Percentiles rank a stretch among this genome's conserved stretches.
These are phyloP conservation scores for Aspergillus vadensis DNA, from an alignment of 2,329 filamentous ascomycete genomes.

Conservation along the genomic window DNA sequence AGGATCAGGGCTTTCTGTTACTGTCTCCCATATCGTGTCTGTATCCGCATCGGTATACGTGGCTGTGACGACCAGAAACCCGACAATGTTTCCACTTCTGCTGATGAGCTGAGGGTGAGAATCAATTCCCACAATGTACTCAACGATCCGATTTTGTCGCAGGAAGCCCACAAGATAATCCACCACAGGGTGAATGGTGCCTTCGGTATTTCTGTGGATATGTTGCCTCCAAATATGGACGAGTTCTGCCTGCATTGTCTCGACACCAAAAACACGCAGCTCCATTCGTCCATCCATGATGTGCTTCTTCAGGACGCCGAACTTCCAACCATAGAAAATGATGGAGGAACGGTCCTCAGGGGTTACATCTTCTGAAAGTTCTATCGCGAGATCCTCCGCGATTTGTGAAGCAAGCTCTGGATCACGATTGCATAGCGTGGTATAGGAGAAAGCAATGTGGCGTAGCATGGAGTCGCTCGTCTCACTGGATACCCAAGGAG, in stretches of 20 bases:
- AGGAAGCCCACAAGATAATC: slow-evolving; percentile 71
- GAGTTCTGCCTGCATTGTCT: slow-evolving; percentile 71
- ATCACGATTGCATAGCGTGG: slow-evolving; percentile 32
- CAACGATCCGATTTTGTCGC: slow-evolving; percentile 68
- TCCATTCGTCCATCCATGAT: slow-evolving; percentile 89
- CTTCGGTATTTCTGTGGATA: slow-evolving; percentile 48
- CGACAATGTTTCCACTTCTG: slow-evolving; percentile 79
- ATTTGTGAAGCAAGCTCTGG: slow-evolving; percentile 37
- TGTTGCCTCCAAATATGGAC: slow-evolving; percentile 65
- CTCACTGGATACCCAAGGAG: slow-evolving; percentile 46
- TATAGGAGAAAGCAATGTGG: slow-evolving; percentile 34
- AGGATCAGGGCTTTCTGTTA: slow-evolving; percentile 78
- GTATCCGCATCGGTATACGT: slow-evolving; percentile 72
- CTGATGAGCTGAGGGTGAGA: slow-evolving; percentile 89
- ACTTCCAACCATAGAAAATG: slow-evolving; percentile 63
- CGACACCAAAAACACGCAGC: slow-evolving; percentile 75
- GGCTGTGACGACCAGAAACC: slow-evolving; percentile 78
- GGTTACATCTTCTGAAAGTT: slow-evolving; percentile 32
- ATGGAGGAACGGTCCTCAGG: slow-evolving; percentile 36
- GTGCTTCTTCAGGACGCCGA: slow-evolving; percentile 68
- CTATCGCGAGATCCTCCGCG: slow-evolving; percentile 38
- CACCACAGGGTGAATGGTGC: slow-evolving; percentile 58
- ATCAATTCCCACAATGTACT: slow-evolving; percentile 85
- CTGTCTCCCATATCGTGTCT: slow-evolving; percentile 80
- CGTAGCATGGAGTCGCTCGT: slow-evolving; percentile 41